Evolutionary conservation across 2,329 filamentous ascomycete genomes (phyloP).

Genomic region (Teratosphaeria viscida): DNA sequence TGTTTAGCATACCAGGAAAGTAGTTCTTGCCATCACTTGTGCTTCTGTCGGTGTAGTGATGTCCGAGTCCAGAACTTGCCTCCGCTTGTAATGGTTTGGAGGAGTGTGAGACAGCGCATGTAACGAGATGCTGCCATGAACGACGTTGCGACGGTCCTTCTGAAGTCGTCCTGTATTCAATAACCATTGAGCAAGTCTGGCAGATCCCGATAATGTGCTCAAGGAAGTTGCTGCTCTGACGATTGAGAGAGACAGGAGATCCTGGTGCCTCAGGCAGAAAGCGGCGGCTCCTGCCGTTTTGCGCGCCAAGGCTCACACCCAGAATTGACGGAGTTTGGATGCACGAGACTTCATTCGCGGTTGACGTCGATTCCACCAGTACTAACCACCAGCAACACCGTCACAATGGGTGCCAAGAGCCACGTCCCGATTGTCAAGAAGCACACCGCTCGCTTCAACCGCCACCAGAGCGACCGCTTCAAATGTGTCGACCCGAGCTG

Average conservation of each 20-base stretch:
- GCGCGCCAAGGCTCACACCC: neutral
- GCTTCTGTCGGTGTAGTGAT: no score
- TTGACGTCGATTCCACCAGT: neutral
- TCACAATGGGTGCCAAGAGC: slow-evolving; percentile 70
- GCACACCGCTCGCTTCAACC: slow-evolving; percentile 94
- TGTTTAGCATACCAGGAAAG: no score
- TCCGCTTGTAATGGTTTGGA: no score
- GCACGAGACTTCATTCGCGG: neutral
- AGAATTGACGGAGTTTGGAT: neutral
- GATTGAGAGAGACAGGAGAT: neutral
- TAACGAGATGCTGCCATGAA: no score
- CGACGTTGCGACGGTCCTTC: no score
- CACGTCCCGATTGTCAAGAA: slow-evolving; percentile 99
- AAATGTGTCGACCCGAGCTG: slow-evolving; percentile 82
- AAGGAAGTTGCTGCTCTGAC: neutral
- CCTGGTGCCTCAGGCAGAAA: neutral
- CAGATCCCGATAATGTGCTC: neutral
- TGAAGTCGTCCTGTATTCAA: no score
- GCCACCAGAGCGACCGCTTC: slow-evolving; percentile 97
- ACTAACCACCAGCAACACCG: slow-evolving; percentile 17
- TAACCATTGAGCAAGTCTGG: no score
- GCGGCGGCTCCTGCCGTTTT: neutral
- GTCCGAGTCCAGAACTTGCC: no score
- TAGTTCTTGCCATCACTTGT: no score
- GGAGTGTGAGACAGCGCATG: no score